Evolutionary conservation across 768 basidiomycete genomes (phyloP).

Genomic region (Kwoniella sp.): DNA sequence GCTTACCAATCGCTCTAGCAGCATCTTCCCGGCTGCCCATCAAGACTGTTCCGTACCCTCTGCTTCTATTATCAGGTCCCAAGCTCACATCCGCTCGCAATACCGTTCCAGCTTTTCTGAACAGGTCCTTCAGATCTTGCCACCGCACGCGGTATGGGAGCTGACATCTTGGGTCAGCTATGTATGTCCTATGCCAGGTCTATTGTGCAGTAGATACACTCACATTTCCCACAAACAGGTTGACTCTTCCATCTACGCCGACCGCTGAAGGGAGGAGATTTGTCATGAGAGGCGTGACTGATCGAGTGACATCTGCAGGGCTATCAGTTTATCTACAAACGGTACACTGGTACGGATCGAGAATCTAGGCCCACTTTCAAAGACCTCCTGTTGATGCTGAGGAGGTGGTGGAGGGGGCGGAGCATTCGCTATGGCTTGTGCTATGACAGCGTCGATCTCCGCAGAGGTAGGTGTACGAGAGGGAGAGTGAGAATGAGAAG

Average conservation of each 20-base stretch:
- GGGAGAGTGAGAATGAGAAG: conserved; percentile 25
- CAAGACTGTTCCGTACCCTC: conserved; percentile 91
- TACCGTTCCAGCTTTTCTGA: conserved; percentile 90
- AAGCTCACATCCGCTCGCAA: conserved; percentile 76
- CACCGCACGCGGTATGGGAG: conserved; percentile 95
- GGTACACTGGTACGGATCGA: neutral
- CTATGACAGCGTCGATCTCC: conserved; percentile 90
- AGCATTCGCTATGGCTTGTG: conserved; percentile 79
- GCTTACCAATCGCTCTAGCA: conserved; percentile 73
- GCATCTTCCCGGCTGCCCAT: conserved; percentile 94
- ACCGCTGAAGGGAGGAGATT: conserved; percentile 49
- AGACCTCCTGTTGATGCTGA: conserved; percentile 56
- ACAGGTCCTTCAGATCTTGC: conserved; percentile 99
- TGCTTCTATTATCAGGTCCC: conserved; percentile 84
- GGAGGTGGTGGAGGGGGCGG: conserved; percentile 56
- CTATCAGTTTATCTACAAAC: neutral
- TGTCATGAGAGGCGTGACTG: conserved; percentile 45
- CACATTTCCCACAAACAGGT: conserved; percentile 95
- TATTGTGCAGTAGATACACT: conserved; percentile 49
- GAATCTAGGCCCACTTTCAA: conserved; percentile 19
- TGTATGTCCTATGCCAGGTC: neutral
- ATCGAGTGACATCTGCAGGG: conserved; percentile 25
- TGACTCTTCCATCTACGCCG: conserved; percentile 77
- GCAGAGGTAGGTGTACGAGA: conserved; percentile 59
- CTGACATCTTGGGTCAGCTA: conserved; percentile 59